phyloP scores from a whole-genome alignment of 768 basidiomycete genomes.

The Leccinum longicurvipes region DNA sequence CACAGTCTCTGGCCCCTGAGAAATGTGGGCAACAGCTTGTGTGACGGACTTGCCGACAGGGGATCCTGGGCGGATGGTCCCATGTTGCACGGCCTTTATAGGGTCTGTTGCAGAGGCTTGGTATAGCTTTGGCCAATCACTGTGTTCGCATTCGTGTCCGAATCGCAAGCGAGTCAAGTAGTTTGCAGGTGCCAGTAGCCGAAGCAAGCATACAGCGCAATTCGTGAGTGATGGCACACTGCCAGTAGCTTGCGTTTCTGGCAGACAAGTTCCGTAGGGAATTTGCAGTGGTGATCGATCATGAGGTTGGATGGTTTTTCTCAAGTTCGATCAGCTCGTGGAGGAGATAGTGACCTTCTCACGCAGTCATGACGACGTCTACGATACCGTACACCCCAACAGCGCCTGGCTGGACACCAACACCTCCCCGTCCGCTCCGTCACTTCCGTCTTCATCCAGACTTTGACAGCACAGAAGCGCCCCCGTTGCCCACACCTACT shows the following conservation, averaged over 20 bases:
- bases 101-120: background rate
- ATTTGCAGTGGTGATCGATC: no score
- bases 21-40: background rate
- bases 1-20: background rate
- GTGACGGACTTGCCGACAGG: no score
- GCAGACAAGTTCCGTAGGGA: no score
- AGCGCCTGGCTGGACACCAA: constrained; percentile 14
- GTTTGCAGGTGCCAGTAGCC: no score
- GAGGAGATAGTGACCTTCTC: no score
- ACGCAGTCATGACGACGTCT: background rate
- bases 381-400: constrained; percentile 21
- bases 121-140: background rate
- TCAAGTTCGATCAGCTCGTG: no score
- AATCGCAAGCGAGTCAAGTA: no score
- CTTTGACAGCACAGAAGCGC: constrained; percentile 3
- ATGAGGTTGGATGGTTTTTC: no score
- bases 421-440: constrained; percentile 22
- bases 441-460: constrained; percentile 13
- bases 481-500: constrained; percentile 19
- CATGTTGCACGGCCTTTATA: background rate
- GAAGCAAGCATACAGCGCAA: no score
- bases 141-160: background rate
- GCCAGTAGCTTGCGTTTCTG: no score
- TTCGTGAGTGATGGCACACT: no score
- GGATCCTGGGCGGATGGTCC: no score